These are phyloP conservation scores for Phytophthora fragariae DNA, from an alignment of 352 stramenopile species.

Conservation along the genomic window DNA sequence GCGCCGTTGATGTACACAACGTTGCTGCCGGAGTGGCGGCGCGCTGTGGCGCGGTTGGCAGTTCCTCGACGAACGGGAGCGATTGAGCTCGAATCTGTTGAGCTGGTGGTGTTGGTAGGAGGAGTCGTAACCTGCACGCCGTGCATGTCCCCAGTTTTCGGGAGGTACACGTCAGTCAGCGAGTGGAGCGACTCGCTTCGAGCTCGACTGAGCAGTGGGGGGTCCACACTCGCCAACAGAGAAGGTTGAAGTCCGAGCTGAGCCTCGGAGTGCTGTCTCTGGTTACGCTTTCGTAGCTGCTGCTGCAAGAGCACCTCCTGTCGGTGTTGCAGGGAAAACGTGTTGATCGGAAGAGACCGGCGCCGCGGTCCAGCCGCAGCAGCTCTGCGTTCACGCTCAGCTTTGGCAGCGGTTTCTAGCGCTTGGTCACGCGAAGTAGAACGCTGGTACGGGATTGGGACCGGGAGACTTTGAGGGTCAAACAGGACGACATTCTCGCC, in stretches of 20 bases:
- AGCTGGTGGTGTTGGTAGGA: neutral
- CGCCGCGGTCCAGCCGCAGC: slow-evolving; percentile 34
- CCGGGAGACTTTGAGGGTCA: slow-evolving; percentile 46
- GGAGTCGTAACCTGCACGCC: slow-evolving; percentile 27
- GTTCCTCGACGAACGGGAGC: slow-evolving; percentile 8
- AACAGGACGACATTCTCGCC: slow-evolving; percentile 55
- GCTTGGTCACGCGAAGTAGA: slow-evolving; percentile 33
- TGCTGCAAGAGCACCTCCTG: slow-evolving; percentile 39
- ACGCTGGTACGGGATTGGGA: slow-evolving; percentile 19
- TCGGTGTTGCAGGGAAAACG: slow-evolving; percentile 39
- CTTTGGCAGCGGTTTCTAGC: slow-evolving; percentile 19
- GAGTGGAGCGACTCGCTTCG: slow-evolving; percentile 60
- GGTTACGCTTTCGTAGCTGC: slow-evolving; percentile 21
- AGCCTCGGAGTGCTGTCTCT: slow-evolving; percentile 21
- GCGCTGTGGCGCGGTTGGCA: slow-evolving; percentile 17
- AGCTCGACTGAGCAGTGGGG: slow-evolving; percentile 41
- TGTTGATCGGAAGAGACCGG: slow-evolving; percentile 60
- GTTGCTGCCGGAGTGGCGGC: slow-evolving; percentile 53
- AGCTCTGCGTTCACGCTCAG: slow-evolving; percentile 23
- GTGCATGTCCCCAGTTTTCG: slow-evolving; percentile 32
- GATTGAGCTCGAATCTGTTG: slow-evolving; percentile 9
- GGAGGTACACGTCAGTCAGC: slow-evolving; percentile 49
- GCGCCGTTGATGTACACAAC: slow-evolving; percentile 54
- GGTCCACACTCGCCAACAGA: slow-evolving; percentile 39
- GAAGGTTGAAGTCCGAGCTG: slow-evolving; percentile 22